phyloP scores from a whole-genome alignment of 176 grass and related monocot species.

The Luzula sylvatica region DNA sequence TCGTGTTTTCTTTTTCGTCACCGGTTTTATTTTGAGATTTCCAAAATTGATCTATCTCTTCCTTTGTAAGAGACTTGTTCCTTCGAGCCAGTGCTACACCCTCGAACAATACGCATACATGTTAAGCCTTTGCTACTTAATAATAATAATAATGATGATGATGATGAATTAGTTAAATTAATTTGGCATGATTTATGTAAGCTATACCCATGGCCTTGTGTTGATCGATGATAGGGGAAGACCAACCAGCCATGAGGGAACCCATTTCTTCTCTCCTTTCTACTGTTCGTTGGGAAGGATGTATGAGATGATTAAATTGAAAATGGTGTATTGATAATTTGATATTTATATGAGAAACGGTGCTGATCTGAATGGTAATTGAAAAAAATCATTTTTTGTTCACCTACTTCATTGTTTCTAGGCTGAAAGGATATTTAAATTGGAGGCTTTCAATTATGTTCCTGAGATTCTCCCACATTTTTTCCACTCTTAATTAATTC shows the following conservation, averaged over 20 bases:
- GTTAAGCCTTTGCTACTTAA: too few species aligned
- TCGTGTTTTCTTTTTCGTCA: conserved; percentile 4
- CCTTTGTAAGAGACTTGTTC: conserved; percentile 66
- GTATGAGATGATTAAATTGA: neutral
- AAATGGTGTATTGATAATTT: neutral
- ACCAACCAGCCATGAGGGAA: conserved; percentile 92
- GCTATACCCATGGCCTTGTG: conserved; percentile 42
- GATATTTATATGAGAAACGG: neutral
- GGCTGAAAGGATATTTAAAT: too few species aligned
- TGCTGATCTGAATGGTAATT: conserved; percentile 10
- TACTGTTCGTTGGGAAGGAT: neutral
- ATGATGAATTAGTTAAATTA: too few species aligned
- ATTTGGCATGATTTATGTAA: too few species aligned
- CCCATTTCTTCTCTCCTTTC: conserved; percentile 35
- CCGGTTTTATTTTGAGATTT: conserved; percentile 28
- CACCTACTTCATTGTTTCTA: too few species aligned
- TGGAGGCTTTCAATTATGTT: too few species aligned
- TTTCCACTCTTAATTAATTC: too few species aligned
- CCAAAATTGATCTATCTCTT: conserved; percentile 76
- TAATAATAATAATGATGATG: too few species aligned
- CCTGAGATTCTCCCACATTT: too few species aligned
- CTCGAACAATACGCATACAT: too few species aligned
- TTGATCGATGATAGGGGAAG: conserved; percentile 33
- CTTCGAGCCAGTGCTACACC: conserved; percentile 33
- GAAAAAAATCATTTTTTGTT: too few species aligned